Conservation (phyloP, 345 rosid species). For the Brassica incana region DNA sequence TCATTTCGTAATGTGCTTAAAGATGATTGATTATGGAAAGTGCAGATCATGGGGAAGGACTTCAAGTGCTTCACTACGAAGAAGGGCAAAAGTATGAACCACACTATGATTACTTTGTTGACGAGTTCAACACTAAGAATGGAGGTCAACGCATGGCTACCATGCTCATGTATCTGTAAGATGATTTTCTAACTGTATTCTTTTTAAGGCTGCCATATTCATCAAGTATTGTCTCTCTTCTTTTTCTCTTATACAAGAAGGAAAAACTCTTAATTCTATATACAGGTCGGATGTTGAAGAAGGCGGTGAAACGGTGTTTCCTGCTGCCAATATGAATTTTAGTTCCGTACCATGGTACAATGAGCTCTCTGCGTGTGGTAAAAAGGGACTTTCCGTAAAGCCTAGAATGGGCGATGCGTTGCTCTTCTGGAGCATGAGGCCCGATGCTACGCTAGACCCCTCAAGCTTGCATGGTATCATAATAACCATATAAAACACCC, state of each 20-base stretch:
- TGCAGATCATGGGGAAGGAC: slow-evolving; percentile 91
- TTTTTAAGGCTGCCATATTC: not conserved
- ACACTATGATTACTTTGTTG: slow-evolving; percentile 90
- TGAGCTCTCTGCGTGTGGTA: slow-evolving; percentile 83
- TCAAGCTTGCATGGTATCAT: slow-evolving; percentile 71
- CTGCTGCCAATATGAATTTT: slow-evolving; percentile 61
- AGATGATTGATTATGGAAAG: slow-evolving; percentile 18
- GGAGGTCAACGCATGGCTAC: slow-evolving; percentile 96
- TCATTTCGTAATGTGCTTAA: not conserved
- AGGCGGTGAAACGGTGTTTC: slow-evolving; percentile 97
- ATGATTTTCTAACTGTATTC: not conserved
- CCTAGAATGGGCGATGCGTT: slow-evolving; percentile 89
- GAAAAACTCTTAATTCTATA: not conserved
- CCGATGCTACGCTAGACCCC: slow-evolving; percentile 84
- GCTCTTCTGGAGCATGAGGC: slow-evolving; percentile 92
- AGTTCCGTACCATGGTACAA: slow-evolving; percentile 77
- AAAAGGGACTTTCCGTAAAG: slow-evolving; percentile 68
- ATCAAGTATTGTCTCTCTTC: not conserved
- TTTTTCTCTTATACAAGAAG: slow-evolving; percentile 8
- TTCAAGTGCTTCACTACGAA: slow-evolving; percentile 88
- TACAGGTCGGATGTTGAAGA: slow-evolving; percentile 93
- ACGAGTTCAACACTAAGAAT: slow-evolving; percentile 76
- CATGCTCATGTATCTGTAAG: slow-evolving; percentile 88
- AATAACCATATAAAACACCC: not conserved
- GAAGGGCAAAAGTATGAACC: slow-evolving; percentile 87